Evolutionary conservation across 2,329 filamentous ascomycete genomes (phyloP).

Genomic region (Colletotrichum salicis): DNA sequence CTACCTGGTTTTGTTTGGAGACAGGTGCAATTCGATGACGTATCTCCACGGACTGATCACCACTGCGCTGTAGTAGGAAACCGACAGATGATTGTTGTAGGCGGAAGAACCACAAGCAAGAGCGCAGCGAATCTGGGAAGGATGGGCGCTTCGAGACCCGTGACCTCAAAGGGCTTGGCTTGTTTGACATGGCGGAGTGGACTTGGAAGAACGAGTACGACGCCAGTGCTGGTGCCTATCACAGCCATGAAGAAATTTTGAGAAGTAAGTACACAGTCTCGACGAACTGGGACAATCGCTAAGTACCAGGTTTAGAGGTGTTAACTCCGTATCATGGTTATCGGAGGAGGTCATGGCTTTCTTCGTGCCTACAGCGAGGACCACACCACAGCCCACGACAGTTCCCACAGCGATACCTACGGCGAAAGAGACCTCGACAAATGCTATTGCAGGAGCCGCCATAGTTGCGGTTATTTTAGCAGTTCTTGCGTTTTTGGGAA

Average conservation of each 20-base stretch:
- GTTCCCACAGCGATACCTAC: too few relatives aligned
- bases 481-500: too few relatives aligned
- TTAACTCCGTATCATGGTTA: background rate
- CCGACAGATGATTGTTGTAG: background rate
- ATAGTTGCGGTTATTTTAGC: too few relatives aligned
- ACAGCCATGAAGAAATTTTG: background rate
- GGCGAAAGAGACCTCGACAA: too few relatives aligned
- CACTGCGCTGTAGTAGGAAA: background rate
- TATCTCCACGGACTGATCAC: background rate
- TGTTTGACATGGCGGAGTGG: background rate
- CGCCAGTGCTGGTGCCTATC: background rate
- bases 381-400: too few relatives aligned
- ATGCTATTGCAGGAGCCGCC: too few relatives aligned
- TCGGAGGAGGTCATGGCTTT: background rate
- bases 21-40: background rate
- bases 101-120: background rate
- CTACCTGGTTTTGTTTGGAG: background rate
- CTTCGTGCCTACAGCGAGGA: background rate
- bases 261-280: background rate
- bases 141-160: background rate
- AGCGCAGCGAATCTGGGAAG: background rate
- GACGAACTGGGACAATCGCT: background rate
- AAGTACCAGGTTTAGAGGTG: background rate
- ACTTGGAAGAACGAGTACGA: background rate
- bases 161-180: background rate